Evolutionary conservation across 2,329 filamentous ascomycete species (phyloP).

Genomic region (Aspergillus udagawae): DNA sequence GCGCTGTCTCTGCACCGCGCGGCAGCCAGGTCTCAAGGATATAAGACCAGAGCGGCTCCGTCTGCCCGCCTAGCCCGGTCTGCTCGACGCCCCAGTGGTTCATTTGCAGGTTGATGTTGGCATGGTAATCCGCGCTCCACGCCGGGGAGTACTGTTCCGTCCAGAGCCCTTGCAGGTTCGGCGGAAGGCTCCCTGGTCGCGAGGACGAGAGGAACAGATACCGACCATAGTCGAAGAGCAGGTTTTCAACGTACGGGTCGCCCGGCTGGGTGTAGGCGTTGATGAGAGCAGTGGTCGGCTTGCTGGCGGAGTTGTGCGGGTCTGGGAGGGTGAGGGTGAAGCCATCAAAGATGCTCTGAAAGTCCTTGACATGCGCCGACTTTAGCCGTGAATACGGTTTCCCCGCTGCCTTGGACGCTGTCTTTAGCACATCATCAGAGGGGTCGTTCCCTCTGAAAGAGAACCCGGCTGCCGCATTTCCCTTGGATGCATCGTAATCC

Average conservation of each 20-base stretch:
- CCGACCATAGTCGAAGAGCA: constrained; percentile 52
- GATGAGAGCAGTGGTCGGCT: constrained; percentile 28
- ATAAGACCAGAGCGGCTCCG: constrained; percentile 49
- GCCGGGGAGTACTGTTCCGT: constrained; percentile 42
- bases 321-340: constrained; percentile 42
- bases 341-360: constrained; percentile 4
- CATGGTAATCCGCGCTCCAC: constrained; percentile 56
- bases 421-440: constrained; percentile 29
- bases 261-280: constrained; percentile 30
- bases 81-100: constrained; percentile 57
- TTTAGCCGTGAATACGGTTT: constrained; percentile 10
- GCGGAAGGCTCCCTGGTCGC: constrained; percentile 48
- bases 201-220: constrained; percentile 54
- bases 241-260: constrained; percentile 50
- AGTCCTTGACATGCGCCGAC: constrained; percentile 15
- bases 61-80: constrained; percentile 46
- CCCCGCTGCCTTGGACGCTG: constrained; percentile 13
- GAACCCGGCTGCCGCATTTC: constrained; percentile 42
- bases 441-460: constrained; percentile 51
- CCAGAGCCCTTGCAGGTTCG: constrained; percentile 58
- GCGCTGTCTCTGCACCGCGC: constrained; percentile 51
- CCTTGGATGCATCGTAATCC: constrained; percentile 50
- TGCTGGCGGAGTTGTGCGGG: constrained; percentile 10
- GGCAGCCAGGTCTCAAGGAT: constrained; percentile 54
- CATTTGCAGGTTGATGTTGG: constrained; percentile 60